These are phyloP conservation scores for Sporormia fimetaria DNA, from an alignment of 495 filamentous ascomycete species.

Conservation along the genomic window DNA sequence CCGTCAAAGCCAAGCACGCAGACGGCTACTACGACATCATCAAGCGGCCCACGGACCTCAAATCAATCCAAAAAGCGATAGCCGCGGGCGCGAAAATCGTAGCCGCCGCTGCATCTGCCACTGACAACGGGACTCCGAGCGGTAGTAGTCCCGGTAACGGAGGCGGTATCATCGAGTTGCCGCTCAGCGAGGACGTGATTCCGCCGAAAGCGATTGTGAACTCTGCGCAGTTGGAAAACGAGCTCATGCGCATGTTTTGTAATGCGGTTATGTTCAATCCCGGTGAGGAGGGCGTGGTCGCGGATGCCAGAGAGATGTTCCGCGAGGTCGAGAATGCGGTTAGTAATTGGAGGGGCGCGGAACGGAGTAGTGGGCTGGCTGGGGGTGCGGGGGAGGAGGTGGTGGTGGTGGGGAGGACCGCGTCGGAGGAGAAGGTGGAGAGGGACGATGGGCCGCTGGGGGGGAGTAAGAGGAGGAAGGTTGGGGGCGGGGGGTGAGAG, in stretches of 20 bases:
- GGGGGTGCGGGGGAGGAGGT: too few species aligned
- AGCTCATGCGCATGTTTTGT: constrained; percentile 92
- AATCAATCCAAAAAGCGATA: constrained; percentile 70
- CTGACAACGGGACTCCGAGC: too few species aligned
- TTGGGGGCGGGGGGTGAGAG: too few species aligned
- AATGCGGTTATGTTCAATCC: constrained; percentile 98
- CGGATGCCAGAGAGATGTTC: constrained; percentile 73
- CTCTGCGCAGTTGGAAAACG: constrained; percentile 84
- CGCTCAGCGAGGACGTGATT: constrained; percentile 58
- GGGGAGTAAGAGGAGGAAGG: too few species aligned
- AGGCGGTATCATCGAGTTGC: constrained; percentile 48
- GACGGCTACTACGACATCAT: constrained; percentile 83
- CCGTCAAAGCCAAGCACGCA: constrained; percentile 72
- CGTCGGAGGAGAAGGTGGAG: too few species aligned
- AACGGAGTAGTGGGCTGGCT: too few species aligned
- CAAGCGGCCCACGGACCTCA: constrained; percentile 77
- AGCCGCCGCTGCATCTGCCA: constrained; percentile 34
- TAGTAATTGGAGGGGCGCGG: too few species aligned
- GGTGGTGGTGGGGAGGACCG: too few species aligned
- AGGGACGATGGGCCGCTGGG: too few species aligned
- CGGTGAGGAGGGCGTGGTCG: constrained; percentile 71
- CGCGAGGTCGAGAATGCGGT: too few species aligned
- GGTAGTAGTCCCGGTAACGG: constrained; percentile 39
- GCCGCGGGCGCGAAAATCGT: constrained; percentile 66
- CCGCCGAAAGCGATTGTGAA: constrained; percentile 91